Evolutionary conservation across 768 basidiomycete species (phyloP).

Genomic region (Leucosporidium scottii): DNA sequence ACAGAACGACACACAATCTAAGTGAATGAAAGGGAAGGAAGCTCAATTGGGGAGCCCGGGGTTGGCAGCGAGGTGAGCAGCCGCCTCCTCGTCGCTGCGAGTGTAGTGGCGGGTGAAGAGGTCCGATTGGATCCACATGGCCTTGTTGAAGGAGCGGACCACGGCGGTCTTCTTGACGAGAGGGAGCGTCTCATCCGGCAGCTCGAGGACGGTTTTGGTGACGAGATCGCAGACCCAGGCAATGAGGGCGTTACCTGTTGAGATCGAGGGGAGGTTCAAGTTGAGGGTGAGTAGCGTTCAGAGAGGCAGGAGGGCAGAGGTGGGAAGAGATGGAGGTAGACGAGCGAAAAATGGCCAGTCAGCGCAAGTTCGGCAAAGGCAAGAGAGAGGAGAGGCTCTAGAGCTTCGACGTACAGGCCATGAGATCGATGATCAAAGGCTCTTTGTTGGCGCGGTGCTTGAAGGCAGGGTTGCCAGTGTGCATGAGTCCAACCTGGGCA

Average conservation of each 20-base stretch:
- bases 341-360: too few species aligned
- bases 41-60: too few species aligned
- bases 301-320: too few species aligned
- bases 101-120: conserved; percentile 20
- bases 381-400: too few species aligned
- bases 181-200: not conserved
- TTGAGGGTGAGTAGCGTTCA: too few species aligned
- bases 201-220: conserved; percentile 3
- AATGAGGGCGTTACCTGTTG: not conserved
- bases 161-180: not conserved
- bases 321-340: too few species aligned
- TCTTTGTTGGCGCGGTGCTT: conserved; percentile 8
- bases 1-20: too few species aligned
- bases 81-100: not conserved
- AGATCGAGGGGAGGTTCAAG: too few species aligned
- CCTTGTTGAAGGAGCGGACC: conserved; percentile 19
- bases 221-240: conserved; percentile 8
- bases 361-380: too few species aligned
- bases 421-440: conserved; percentile 16
- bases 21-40: too few species aligned
- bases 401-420: not conserved
- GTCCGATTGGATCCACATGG: conserved; percentile 13
- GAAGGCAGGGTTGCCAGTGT: conserved; percentile 19
- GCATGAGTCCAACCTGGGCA: conserved; percentile 20
- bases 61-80: not conserved